These are phyloP conservation scores for Fusarium pseudograminearum DNA, from an alignment of 2,329 filamentous ascomycete species.

Conservation along the genomic window DNA sequence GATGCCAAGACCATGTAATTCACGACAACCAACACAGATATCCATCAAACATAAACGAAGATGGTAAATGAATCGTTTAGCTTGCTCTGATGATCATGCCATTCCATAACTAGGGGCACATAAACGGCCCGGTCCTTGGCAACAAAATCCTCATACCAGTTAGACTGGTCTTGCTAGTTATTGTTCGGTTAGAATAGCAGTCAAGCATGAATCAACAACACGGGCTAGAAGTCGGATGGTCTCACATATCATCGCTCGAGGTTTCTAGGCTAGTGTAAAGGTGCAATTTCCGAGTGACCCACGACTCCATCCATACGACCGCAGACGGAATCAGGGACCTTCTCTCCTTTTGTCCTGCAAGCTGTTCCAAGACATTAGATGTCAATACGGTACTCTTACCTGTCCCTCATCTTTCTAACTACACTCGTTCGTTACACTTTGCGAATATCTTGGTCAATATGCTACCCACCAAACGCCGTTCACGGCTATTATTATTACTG, in stretches of 20 bases:
- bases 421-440: neutral
- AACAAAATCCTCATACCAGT: neutral
- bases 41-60: conserved; percentile 1
- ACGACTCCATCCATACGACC: no score
- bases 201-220: no score
- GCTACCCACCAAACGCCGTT: neutral
- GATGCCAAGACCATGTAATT: neutral
- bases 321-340: no score
- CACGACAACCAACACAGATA: neutral
- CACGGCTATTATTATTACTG: neutral
- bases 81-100: neutral
- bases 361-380: no score
- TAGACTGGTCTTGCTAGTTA: neutral
- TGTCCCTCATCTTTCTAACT: neutral
- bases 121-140: neutral
- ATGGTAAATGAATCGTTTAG: neutral
- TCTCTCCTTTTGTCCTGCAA: no score
- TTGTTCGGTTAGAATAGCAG: no score
- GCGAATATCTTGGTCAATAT: neutral
- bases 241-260: no score
- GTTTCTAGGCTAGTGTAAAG: no score
- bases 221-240: no score
- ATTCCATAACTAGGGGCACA: neutral
- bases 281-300: no score
- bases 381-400: no score